Conservation (phyloP, 495 filamentous ascomycete species). For the Aspergillus cristatus region DNA sequence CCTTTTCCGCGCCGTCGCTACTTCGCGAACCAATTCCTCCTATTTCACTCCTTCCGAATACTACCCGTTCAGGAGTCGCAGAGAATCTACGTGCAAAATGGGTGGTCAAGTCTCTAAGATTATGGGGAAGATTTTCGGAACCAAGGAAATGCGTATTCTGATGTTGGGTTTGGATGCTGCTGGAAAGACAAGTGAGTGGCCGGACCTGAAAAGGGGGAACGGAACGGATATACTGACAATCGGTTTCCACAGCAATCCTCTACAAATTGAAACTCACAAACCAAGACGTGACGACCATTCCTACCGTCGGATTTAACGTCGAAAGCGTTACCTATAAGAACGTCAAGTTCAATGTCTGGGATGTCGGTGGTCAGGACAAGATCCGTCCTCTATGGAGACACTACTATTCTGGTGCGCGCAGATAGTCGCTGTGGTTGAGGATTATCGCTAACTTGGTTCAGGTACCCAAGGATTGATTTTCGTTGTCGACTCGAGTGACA, state of each 20-base stretch:
- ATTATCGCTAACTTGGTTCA: slow-evolving; percentile 19
- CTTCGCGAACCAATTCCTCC: neutral
- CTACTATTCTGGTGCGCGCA: slow-evolving; percentile 79
- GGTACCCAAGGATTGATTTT: slow-evolving; percentile 97
- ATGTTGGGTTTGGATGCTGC: slow-evolving; percentile 98
- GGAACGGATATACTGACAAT: slow-evolving; percentile 2
- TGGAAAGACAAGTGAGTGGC: slow-evolving; percentile 81
- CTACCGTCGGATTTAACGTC: slow-evolving; percentile 98
- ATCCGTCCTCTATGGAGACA: slow-evolving; percentile 96
- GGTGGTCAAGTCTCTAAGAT: slow-evolving; percentile 77
- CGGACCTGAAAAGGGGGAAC: slow-evolving; percentile 9
- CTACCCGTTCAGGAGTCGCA: slow-evolving; percentile 6
- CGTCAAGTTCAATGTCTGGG: slow-evolving; percentile 99
- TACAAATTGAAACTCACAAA: slow-evolving; percentile 96
- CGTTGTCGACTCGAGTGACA: slow-evolving; percentile 90
- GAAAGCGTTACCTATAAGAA: slow-evolving; percentile 99
- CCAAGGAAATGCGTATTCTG: slow-evolving; percentile 94
- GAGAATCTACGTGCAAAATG: slow-evolving; percentile 43
- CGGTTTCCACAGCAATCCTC: slow-evolving; percentile 64
- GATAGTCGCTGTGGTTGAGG: neutral
- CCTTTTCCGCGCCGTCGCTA: neutral
- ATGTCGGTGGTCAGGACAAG: slow-evolving; percentile 99
- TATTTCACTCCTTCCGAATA: slow-evolving; percentile 3
- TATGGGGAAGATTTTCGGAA: slow-evolving; percentile 96
- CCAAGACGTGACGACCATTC: slow-evolving; percentile 97